Evolutionary conservation across 1,284 basidiomycete genomes (phyloP), one percentile per base, ranked within the genome.

Genomic region (Sporisorium reilianum): DNA sequence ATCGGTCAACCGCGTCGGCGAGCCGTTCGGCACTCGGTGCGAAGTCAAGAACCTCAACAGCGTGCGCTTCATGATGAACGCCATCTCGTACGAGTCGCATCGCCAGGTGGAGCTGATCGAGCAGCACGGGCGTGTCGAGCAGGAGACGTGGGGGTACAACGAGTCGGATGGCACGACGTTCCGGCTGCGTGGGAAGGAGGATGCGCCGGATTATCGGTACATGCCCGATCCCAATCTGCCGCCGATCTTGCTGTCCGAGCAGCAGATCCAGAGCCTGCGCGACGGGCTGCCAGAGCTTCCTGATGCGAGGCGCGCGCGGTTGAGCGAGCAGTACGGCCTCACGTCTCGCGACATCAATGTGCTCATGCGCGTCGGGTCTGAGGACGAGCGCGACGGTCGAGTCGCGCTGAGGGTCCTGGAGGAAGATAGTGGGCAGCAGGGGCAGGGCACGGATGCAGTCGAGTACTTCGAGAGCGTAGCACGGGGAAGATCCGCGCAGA

Each of bases 41-140:
- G 97, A 99, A 86, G 91, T 99, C 80, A 99, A 99, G 87, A 99
- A 99, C 81, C 87, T 99, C 60, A 98, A 97, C 84, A 95, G 94
- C 55, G 89, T 97, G 49, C 90, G 90, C 64, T 95, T 92, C 83
- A 91, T 95, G 86, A 90, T 90, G 85, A 89, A 90, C 32, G 96
- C 95, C 9, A 93, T 98, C 52, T 89, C 87, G 14, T 89, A 89
- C 52, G 94, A 97, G 84, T 88, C 91, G 30, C 86, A 87, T 40
- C 89, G 94, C 4, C 92, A 93, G 73, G 90, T 90, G 28, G 86
- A 85, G 0, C 86, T 93, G 10, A 84, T 95, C 10, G 86, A 87
- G 34, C 12, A 67, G 25, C 64, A 88, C 3, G 76, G 84, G 18
- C 42, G 79, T 0, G 89, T 96, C 0, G 83, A 87, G 14, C 94